These are phyloP conservation scores for Artemisia annua DNA, from an alignment of 129 eudicot genomes.

Conservation along the genomic window DNA sequence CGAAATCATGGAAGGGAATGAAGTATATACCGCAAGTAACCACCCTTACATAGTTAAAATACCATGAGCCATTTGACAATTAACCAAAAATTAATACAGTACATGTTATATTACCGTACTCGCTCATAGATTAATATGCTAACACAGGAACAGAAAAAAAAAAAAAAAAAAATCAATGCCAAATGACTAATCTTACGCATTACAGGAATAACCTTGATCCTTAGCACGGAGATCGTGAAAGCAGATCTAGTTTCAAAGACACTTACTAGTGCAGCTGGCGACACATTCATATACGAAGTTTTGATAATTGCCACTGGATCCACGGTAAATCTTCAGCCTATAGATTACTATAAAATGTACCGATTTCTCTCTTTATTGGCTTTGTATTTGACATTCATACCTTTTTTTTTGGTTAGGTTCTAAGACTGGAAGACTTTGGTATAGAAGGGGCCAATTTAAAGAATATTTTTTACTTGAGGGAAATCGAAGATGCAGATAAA, in stretches of 20 bases:
- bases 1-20: too few species aligned
- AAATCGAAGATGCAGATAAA: conserved; percentile 76
- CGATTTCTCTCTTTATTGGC: not conserved
- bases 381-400: not conserved
- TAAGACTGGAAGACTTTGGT: conserved; percentile 63
- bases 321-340: conserved; percentile 2
- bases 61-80: too few species aligned
- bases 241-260: conserved; percentile 72
- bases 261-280: conserved; percentile 65
- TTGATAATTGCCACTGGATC: conserved; percentile 56
- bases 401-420: conserved; percentile 52
- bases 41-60: too few species aligned
- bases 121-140: too few species aligned
- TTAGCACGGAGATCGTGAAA: conserved; percentile 59
- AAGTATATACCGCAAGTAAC: too few species aligned
- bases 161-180: too few species aligned
- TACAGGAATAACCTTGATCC: conserved; percentile 67
- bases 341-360: not conserved
- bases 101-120: too few species aligned
- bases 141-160: too few species aligned
- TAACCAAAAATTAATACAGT: too few species aligned
- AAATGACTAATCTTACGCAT: not conserved
- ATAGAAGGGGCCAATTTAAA: conserved; percentile 79
- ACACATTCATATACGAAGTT: conserved; percentile 41
- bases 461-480: conserved; percentile 77